A percentile compares a stretch with the other conserved stretches of the same genome.
Conservation (phyloP, 192 early-diverging fungal genomes). For the Podila horticola region DNA sequence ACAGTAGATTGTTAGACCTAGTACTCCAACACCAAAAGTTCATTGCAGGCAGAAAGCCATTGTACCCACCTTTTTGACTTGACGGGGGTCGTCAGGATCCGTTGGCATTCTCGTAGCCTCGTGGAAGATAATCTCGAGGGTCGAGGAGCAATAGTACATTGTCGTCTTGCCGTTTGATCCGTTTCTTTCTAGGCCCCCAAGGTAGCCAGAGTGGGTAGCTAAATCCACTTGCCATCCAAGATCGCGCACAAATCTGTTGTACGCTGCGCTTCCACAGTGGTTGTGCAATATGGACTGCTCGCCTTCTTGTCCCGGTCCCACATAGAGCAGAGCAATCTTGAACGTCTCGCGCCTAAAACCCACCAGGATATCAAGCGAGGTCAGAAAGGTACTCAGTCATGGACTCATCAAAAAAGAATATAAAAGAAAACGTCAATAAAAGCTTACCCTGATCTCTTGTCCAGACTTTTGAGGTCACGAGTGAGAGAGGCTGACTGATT, state of each 20-base stretch:
- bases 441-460: conserved; percentile 79
- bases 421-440: background rate
- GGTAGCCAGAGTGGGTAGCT: conserved; percentile 83
- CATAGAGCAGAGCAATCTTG: conserved; percentile 93
- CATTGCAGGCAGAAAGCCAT: background rate
- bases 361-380: background rate
- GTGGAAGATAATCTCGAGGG: conserved; percentile 92
- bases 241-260: conserved; percentile 86
- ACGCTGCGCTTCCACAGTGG: conserved; percentile 72
- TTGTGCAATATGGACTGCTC: conserved; percentile 90
- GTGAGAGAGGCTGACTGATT: conserved; percentile 70
- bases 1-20: conserved; percentile 6
- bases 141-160: conserved; percentile 87
- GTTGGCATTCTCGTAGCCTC: conserved; percentile 90
- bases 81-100: conserved; percentile 81
- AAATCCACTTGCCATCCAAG: conserved; percentile 96
- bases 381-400: no score
- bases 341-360: conserved; percentile 77
- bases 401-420: background rate
- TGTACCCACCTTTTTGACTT: conserved; percentile 87
- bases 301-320: conserved; percentile 90
- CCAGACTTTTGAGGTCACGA: conserved; percentile 81
- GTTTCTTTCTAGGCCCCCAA: conserved; percentile 87
- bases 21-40: background rate
- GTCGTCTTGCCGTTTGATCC: conserved; percentile 78